Evolutionary conservation across 1,284 basidiomycete species (phyloP).

Genomic region (Athelia sp.): DNA sequence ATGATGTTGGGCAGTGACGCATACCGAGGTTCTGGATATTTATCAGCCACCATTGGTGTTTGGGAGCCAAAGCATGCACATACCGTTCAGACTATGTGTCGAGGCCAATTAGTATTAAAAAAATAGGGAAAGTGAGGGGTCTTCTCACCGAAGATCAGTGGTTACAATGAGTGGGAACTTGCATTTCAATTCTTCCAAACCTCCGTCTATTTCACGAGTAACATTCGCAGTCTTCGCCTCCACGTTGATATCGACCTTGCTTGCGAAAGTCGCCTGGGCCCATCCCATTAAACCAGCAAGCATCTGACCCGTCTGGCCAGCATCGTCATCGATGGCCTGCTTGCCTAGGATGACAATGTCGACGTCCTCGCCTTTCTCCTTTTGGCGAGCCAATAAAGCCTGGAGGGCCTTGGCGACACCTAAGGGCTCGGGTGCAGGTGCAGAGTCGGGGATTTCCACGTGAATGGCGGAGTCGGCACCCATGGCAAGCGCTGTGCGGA

Average conservation of each 20-base stretch:
- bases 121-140: too few species aligned
- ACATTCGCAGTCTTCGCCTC: slow-evolving; percentile 69
- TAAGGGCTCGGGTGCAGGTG: slow-evolving; percentile 77
- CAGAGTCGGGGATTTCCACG: slow-evolving; percentile 77
- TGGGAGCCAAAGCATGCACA: slow-evolving; percentile 7
- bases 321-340: slow-evolving; percentile 97
- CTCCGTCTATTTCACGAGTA: slow-evolving; percentile 93
- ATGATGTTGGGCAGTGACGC: slow-evolving; percentile 94
- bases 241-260: slow-evolving; percentile 79
- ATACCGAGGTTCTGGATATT: slow-evolving; percentile 80
- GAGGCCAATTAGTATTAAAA: not conserved
- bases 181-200: slow-evolving; percentile 80
- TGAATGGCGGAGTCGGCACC: slow-evolving; percentile 94
- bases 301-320: slow-evolving; percentile 98
- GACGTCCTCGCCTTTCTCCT: slow-evolving; percentile 50
- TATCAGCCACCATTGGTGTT: not conserved
- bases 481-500: slow-evolving; percentile 97
- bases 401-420: slow-evolving; percentile 83
- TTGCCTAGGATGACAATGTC: slow-evolving; percentile 98
- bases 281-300: slow-evolving; percentile 90
- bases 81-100: slow-evolving; percentile 52
- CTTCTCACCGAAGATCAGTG: slow-evolving; percentile 82
- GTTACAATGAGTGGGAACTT: slow-evolving; percentile 86
- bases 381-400: slow-evolving; percentile 70
- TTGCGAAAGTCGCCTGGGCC: slow-evolving; percentile 95